These are phyloP conservation scores for Phytophthora colocasiae DNA, from an alignment of 352 stramenopile genomes.

Conservation along the genomic window DNA sequence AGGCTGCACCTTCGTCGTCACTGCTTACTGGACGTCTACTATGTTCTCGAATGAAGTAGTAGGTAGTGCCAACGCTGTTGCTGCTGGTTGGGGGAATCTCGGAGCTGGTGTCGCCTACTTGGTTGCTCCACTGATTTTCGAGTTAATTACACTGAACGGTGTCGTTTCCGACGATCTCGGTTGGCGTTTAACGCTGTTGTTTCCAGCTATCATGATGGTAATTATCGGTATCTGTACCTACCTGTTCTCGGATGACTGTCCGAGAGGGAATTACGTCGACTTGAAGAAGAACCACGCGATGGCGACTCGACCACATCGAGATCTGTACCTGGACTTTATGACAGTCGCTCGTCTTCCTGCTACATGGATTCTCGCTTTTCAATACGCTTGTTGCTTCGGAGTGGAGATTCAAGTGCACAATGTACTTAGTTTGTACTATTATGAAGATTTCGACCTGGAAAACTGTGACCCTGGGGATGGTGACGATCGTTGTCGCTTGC, in stretches of 20 bases:
- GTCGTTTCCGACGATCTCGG: conserved; percentile 66
- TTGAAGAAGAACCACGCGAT: conserved; percentile 25
- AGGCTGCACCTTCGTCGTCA: conserved; percentile 92
- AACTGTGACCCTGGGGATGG: conserved; percentile 41
- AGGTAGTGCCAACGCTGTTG: conserved; percentile 92
- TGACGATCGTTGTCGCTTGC: conserved; percentile 32
- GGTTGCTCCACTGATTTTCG: conserved; percentile 87
- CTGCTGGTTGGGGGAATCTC: conserved; percentile 94
- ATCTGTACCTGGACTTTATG: conserved; percentile 34
- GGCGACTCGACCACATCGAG: conserved; percentile 17
- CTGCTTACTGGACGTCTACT: conserved; percentile 91
- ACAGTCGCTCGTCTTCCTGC: conserved; percentile 54
- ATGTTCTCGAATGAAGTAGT: conserved; percentile 95
- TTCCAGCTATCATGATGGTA: conserved; percentile 89
- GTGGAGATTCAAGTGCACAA: conserved; percentile 96
- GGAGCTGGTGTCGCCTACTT: conserved; percentile 89
- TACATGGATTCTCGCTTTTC: conserved; percentile 76
- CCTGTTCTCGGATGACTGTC: conserved; percentile 34
- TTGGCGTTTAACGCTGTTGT: conserved; percentile 89
- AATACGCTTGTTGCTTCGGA: conserved; percentile 86
- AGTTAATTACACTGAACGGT: conserved; percentile 70
- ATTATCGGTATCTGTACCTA: conserved; percentile 53
- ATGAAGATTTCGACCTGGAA: conserved; percentile 77
- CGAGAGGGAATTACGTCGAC: conserved; percentile 18
- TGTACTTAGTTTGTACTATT: conserved; percentile 91